A percentile compares a stretch with the other conserved stretches of the same genome.
These are phyloP conservation scores for Naegleria fowleri DNA, from an alignment of 208 protist genomes.

Conservation along the genomic window DNA sequence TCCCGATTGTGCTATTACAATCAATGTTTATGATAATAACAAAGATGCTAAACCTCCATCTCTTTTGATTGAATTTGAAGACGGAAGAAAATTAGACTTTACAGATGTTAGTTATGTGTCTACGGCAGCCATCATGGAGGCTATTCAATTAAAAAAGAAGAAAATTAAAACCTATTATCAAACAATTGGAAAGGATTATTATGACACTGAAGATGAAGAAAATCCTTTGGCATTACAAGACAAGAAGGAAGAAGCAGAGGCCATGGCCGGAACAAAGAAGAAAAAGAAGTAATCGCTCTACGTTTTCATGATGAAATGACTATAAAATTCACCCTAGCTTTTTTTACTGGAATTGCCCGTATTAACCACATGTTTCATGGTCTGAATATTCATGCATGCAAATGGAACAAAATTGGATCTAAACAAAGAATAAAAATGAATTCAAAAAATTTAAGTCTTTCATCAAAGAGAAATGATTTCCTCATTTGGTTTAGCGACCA, in stretches of 20 bases:
- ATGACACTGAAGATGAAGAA: slow-evolving; percentile 13
- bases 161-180: slow-evolving; percentile 15
- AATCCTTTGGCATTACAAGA: neutral
- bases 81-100: neutral
- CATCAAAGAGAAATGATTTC: too few species aligned
- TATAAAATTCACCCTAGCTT: too few species aligned
- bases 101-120: neutral
- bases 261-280: neutral
- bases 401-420: too few species aligned
- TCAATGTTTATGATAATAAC: neutral
- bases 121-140: neutral
- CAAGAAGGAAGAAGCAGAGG: neutral
- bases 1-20: neutral
- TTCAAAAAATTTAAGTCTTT: too few species aligned
- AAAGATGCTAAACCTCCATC: neutral
- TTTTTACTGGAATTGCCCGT: too few species aligned
- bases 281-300: neutral
- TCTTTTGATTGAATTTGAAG: neutral
- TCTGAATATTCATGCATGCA: too few species aligned
- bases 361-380: too few species aligned
- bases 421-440: too few species aligned
- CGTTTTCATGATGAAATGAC: too few species aligned
- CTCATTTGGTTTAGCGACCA: too few species aligned
- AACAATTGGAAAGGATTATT: neutral
- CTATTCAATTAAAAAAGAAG: slow-evolving; percentile 14